Percentiles rank a stretch among this genome's conserved stretches.
Conservation (phyloP, 306 rosid genomes). For the Abrus pulchellus region DNA sequence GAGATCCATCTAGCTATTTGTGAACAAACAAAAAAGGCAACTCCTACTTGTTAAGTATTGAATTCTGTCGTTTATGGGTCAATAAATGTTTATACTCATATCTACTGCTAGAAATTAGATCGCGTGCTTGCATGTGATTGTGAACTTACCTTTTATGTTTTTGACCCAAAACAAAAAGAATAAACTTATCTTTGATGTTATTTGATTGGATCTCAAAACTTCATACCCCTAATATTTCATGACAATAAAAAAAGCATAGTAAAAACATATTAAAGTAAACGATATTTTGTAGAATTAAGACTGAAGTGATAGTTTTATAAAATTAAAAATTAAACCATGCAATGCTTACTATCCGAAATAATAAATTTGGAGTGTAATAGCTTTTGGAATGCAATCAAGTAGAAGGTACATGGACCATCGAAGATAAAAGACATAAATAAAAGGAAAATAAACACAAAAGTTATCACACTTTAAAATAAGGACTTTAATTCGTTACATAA, state of each 20-base stretch:
- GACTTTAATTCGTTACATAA: no score
- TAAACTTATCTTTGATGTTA: not conserved
- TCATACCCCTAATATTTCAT: not conserved
- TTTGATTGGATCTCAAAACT: slow-evolving; percentile 10
- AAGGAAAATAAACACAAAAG: no score
- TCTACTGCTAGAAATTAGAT: not conserved
- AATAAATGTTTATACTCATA: no score
- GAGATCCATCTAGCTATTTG: slow-evolving; percentile 38
- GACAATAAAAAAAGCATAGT: no score
- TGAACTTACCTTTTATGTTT: not conserved
- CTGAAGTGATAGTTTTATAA: no score
- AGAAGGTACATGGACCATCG: not conserved
- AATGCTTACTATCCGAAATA: no score
- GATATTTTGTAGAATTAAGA: no score
- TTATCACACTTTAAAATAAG: no score
- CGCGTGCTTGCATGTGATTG: not conserved
- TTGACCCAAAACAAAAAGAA: no score
- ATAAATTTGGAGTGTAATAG: not conserved
- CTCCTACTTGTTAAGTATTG: not conserved
- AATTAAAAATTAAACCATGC: no score
- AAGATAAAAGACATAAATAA: no score
- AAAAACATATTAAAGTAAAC: no score
- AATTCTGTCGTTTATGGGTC: not conserved
- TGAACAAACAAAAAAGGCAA: slow-evolving; percentile 17
- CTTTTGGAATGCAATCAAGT: not conserved